A percentile compares a stretch with the other conserved stretches of the same genome.
Evolutionary conservation across 768 basidiomycete genomes (phyloP).

Genomic region (Mycena vitilis): DNA sequence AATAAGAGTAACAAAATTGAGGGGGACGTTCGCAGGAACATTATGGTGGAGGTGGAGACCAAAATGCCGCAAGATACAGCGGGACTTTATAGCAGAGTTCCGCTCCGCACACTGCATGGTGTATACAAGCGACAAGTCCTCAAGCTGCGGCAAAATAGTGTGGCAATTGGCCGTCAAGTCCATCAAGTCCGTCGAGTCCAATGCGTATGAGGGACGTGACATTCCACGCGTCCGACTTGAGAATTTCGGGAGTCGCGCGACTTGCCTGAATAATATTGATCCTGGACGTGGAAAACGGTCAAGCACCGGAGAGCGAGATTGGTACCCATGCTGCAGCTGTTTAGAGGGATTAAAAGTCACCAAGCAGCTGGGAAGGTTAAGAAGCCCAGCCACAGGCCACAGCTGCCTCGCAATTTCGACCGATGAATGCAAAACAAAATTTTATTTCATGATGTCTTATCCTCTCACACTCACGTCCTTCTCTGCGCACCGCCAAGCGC

Average conservation of each 20-base stretch:
- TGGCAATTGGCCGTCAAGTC: too few relatives aligned
- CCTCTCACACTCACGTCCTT: conserved; percentile 79
- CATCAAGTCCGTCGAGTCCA: too few relatives aligned
- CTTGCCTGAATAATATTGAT: too few relatives aligned
- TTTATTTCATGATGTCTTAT: neutral
- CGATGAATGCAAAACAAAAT: neutral
- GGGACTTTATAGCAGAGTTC: conserved; percentile 23
- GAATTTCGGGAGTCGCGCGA: too few relatives aligned
- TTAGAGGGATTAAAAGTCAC: too few relatives aligned
- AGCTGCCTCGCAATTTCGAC: neutral
- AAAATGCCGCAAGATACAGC: neutral
- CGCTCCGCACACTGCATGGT: neutral
- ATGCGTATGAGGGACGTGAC: too few relatives aligned
- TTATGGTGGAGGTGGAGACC: neutral
- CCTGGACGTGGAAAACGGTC: too few relatives aligned
- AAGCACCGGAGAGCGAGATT: too few relatives aligned
- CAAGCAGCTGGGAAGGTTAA: too few relatives aligned
- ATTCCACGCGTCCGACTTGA: too few relatives aligned
- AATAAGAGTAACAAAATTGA: neutral
- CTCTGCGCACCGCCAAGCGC: conserved; percentile 60
- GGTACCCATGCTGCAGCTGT: too few relatives aligned
- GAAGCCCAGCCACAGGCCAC: too few relatives aligned
- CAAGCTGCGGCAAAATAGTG: neutral
- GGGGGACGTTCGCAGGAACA: conserved; percentile 10
- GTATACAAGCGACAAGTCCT: conserved; percentile 7